These are phyloP conservation scores for Sarcodon aspratus DNA, from an alignment of 768 basidiomycete genomes.

Conservation along the genomic window DNA sequence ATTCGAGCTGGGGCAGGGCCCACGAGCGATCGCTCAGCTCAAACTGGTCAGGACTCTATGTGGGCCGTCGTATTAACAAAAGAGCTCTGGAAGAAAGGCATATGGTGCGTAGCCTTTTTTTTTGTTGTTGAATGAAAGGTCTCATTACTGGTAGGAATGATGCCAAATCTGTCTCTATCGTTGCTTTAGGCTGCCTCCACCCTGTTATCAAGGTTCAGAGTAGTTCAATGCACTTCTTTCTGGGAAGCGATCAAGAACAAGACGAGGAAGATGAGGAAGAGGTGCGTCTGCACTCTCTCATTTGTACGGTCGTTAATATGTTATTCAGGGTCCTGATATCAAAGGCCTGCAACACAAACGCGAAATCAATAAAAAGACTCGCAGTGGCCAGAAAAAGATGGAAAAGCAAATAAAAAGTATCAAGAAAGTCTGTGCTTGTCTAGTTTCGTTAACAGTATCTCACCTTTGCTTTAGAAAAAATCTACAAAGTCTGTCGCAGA, in stretches of 20 bases:
- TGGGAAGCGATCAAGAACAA: conserved; percentile 77
- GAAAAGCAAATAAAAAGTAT: conserved; percentile 59
- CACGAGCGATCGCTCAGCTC: conserved; percentile 25
- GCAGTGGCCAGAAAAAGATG: conserved; percentile 72
- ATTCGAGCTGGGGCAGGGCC: conserved; percentile 30
- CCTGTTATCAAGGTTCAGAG: conserved; percentile 90
- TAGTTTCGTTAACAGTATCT: neutral
- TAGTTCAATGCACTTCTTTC: conserved; percentile 91
- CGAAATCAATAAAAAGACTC: conserved; percentile 90
- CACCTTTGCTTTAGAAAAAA: conserved; percentile 21
- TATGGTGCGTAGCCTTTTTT: conserved; percentile 45
- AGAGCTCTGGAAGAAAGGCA: conserved; percentile 87
- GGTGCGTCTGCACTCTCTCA: neutral
- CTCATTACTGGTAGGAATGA: conserved; percentile 49
- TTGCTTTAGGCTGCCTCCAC: conserved; percentile 87
- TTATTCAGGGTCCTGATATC: conserved; percentile 46
- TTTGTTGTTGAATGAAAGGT: neutral
- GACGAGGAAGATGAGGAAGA: conserved; percentile 34
- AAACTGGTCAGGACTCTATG: conserved; percentile 79
- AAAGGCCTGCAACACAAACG: conserved; percentile 73
- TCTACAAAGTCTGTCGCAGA: conserved; percentile 15
- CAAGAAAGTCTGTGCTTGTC: conserved; percentile 45
- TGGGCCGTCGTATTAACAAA: conserved; percentile 94
- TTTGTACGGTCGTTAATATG: neutral
- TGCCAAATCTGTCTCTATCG: conserved; percentile 85